These are phyloP conservation scores for Prunus mira DNA, from an alignment of 306 rosid genomes.

Conservation along the genomic window DNA sequence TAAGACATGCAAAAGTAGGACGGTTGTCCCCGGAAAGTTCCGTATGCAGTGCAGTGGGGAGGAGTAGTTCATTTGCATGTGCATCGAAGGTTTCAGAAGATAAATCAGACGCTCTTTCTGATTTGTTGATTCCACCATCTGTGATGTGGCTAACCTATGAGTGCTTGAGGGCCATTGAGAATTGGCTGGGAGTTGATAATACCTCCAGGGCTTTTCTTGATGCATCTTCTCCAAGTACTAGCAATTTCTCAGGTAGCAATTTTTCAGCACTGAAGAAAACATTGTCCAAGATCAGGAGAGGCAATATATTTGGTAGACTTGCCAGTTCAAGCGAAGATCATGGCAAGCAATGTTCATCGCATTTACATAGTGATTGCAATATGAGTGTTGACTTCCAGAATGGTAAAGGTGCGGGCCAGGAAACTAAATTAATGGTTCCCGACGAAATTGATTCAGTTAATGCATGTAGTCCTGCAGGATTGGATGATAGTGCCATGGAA, in stretches of 20 bases:
- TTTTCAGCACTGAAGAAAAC: constrained; percentile 60
- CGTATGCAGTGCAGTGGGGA: constrained; percentile 48
- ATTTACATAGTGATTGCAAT: constrained; percentile 24
- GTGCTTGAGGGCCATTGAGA: constrained; percentile 83
- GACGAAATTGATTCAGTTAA: constrained; percentile 42
- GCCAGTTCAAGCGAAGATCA: constrained; percentile 61
- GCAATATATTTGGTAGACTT: constrained; percentile 58
- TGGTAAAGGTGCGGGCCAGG: constrained; percentile 34
- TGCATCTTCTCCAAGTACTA: constrained; percentile 35
- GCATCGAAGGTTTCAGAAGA: constrained; percentile 38
- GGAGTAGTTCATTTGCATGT: constrained; percentile 36
- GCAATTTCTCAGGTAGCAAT: constrained; percentile 46
- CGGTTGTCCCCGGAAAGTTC: constrained; percentile 75
- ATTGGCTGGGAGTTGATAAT: constrained; percentile 65
- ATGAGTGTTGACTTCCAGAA: constrained; percentile 28
- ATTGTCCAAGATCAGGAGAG: constrained; percentile 57
- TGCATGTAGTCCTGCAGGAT: constrained; percentile 23
- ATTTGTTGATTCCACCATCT: constrained; percentile 49
- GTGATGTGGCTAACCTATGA: constrained; percentile 68
- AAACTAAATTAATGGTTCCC: constrained; percentile 30
- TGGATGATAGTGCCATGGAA: constrained; percentile 54
- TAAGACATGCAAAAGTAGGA: constrained; percentile 83
- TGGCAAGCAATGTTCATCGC: constrained; percentile 36
- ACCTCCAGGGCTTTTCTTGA: constrained; percentile 42
- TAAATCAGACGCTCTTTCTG: constrained; percentile 34